Conservation (phyloP, 2,329 filamentous ascomycete genomes). For the Epichloe sibirici region DNA sequence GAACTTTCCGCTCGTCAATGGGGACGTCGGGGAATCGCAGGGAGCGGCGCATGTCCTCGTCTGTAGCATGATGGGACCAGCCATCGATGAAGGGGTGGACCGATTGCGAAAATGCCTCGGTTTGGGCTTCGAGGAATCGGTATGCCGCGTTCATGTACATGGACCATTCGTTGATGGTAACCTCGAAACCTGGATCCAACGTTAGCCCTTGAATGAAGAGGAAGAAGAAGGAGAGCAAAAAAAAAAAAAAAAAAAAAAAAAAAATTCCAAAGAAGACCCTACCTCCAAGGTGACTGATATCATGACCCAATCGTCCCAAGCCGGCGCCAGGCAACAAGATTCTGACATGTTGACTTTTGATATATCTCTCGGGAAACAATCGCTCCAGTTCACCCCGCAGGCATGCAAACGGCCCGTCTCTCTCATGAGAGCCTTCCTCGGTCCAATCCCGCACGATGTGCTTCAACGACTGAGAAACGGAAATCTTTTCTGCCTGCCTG, state of each 20-base stretch:
- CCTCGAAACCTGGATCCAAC: slow-evolving; percentile 28
- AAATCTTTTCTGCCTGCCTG: slow-evolving; percentile 30
- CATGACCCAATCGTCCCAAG: slow-evolving; percentile 38
- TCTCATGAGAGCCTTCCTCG: slow-evolving; percentile 31
- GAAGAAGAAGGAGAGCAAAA: not conserved
- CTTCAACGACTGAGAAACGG: slow-evolving; percentile 41
- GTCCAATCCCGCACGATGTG: slow-evolving; percentile 48
- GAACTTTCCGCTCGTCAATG: slow-evolving; percentile 23
- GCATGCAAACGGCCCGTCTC: slow-evolving; percentile 29
- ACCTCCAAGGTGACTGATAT: slow-evolving; percentile 32
- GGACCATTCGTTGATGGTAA: slow-evolving; percentile 45
- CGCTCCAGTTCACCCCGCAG: slow-evolving; percentile 21
- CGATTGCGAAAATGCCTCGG: slow-evolving; percentile 12
- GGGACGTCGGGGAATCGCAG: slow-evolving; percentile 32
- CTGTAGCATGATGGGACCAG: slow-evolving; percentile 43
- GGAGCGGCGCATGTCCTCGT: slow-evolving; percentile 31
- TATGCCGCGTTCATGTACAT: slow-evolving; percentile 45
- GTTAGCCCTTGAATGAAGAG: not conserved
- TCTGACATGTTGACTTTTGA: slow-evolving; percentile 14
- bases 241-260: not conserved
- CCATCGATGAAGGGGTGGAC: slow-evolving; percentile 41
- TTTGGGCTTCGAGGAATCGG: slow-evolving; percentile 30
- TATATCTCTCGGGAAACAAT: slow-evolving; percentile 17
- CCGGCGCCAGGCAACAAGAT: slow-evolving; percentile 41
- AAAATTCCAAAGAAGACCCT: not conserved